Evolutionary conservation across 495 filamentous ascomycete species (phyloP).

Genomic region (Annulohypoxylon nitens): DNA sequence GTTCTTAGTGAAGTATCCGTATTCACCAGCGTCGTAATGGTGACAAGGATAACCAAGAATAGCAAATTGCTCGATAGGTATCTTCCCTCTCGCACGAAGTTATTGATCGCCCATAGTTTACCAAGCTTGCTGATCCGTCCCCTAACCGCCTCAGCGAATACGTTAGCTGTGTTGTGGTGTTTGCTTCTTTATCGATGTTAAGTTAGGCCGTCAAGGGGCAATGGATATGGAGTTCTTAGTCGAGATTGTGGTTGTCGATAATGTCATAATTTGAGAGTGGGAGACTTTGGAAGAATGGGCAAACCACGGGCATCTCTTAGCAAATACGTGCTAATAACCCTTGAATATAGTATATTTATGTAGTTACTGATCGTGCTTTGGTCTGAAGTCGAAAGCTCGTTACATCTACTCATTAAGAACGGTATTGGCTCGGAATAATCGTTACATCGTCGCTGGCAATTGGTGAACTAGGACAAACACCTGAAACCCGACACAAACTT

Average conservation of each 20-base stretch:
- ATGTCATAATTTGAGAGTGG: no score
- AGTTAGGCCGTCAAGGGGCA: neutral
- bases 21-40: conserved; percentile 53
- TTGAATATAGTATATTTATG: no score
- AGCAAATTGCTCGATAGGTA: conserved; percentile 57
- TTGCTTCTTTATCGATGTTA: neutral
- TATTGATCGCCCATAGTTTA: conserved; percentile 60
- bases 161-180: conserved; percentile 27
- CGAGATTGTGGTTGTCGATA: no score
- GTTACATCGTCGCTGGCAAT: neutral
- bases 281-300: no score
- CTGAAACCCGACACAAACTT: no score
- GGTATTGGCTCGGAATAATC: neutral
- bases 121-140: conserved; percentile 44
- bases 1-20: conserved; percentile 65
- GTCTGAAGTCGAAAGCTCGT: neutral
- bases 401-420: neutral
- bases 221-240: neutral
- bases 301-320: no score
- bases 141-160: conserved; percentile 41
- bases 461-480: neutral
- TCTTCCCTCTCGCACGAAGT: no score
- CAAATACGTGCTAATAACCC: no score
- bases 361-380: neutral
- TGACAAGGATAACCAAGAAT: conserved; percentile 66